Percentiles rank a stretch among this genome's conserved stretches.
Evolutionary conservation across 805 yeast species (phyloP).

Genomic region (Debaryomyces prosopidis): DNA sequence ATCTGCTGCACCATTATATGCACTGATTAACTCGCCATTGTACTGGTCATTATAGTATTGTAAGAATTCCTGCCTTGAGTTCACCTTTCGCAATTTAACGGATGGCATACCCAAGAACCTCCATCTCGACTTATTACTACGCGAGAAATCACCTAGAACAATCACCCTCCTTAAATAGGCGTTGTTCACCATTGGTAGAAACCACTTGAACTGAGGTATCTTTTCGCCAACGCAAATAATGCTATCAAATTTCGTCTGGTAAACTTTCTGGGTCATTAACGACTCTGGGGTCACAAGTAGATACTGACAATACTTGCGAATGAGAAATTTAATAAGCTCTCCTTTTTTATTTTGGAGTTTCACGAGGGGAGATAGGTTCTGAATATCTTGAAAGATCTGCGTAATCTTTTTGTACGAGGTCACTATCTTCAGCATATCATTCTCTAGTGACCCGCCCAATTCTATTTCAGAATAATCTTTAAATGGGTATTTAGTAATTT

Average conservation of each 20-base stretch:
- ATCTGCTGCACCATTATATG: background rate
- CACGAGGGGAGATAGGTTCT: slow-evolving; percentile 6
- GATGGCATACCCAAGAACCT: background rate
- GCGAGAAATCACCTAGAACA: slow-evolving; percentile 1
- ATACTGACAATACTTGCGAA: slow-evolving; percentile 2
- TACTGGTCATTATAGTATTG: background rate
- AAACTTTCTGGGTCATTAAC: background rate
- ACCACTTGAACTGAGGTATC: background rate
- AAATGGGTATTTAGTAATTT: slow-evolving; percentile 7
- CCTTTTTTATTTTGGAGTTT: slow-evolving; percentile 4
- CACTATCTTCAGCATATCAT: slow-evolving; percentile 2
- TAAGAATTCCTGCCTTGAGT: background rate
- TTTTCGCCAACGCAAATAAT: slow-evolving; percentile 1
- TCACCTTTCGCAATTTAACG: background rate
- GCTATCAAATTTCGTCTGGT: background rate
- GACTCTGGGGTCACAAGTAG: slow-evolving; percentile 3
- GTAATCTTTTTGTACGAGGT: slow-evolving; percentile 2
- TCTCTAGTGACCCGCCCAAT: background rate
- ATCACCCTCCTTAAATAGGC: slow-evolving; percentile 3
- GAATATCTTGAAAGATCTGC: slow-evolving; percentile 5
- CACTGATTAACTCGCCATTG: background rate
- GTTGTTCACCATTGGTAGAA: slow-evolving; percentile 4
- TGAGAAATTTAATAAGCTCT: slow-evolving; percentile 3
- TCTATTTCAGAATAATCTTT: background rate
- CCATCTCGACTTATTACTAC: background rate